These are phyloP conservation scores for Dysphania ambrosioides DNA, from an alignment of 148 eudicot species.

Conservation along the genomic window DNA sequence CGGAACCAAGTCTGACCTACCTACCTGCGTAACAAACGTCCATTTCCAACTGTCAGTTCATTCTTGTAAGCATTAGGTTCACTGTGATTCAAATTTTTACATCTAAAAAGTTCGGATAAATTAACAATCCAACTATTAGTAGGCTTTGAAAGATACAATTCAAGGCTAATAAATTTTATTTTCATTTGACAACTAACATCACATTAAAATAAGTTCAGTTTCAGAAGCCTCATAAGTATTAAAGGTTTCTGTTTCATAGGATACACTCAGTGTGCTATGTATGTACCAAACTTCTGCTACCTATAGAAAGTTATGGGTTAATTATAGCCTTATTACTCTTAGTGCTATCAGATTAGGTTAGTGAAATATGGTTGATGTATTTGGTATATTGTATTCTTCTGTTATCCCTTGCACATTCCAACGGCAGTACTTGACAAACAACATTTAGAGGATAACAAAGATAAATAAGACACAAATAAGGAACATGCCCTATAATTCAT, in stretches of 20 bases:
- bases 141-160: background rate
- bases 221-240: background rate
- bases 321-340: background rate
- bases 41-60: background rate
- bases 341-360: conserved; percentile 12
- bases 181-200: background rate
- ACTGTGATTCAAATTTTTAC: background rate
- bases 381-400: background rate
- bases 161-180: background rate
- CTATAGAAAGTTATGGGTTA: background rate
- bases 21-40: conserved; percentile 60
- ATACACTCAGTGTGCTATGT: background rate
- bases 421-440: background rate
- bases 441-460: background rate
- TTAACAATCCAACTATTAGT: background rate
- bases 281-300: background rate
- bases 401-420: background rate
- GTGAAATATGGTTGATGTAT: conserved; percentile 7
- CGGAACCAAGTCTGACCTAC: conserved; percentile 54
- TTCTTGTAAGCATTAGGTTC: background rate
- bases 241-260: background rate
- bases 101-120: too few species aligned
- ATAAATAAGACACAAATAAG: background rate
- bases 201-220: background rate
- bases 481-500: background rate